Evolutionary conservation across 768 basidiomycete genomes (phyloP).

Genomic region (Suillus luteus): DNA sequence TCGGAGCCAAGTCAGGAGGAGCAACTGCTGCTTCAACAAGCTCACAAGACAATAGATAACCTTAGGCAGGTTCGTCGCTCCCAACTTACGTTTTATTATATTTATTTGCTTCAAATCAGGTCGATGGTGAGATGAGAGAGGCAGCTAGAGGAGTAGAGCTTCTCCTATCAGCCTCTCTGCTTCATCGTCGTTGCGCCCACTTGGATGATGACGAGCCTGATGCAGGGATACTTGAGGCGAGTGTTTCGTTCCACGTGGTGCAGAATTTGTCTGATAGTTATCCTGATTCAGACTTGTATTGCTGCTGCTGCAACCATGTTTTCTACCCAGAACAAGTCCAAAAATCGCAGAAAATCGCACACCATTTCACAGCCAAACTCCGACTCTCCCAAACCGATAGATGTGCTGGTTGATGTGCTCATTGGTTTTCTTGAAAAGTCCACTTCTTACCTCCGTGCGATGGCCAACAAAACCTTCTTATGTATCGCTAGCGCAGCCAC

Average conservation of each 20-base stretch:
- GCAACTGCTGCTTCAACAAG: conserved; percentile 44
- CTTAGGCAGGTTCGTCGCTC: conserved; percentile 45
- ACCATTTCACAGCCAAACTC: conserved; percentile 31
- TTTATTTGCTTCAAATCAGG: conserved; percentile 13
- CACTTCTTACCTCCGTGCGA: conserved; percentile 74
- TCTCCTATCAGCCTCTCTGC: conserved; percentile 65
- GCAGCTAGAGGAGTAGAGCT: conserved; percentile 67
- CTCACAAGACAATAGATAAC: conserved; percentile 41
- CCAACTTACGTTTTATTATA: background rate
- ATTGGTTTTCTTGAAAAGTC: conserved; percentile 88
- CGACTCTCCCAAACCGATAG: conserved; percentile 62
- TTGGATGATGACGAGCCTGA: conserved; percentile 50
- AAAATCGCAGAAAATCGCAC: conserved; percentile 43
- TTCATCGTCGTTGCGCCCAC: conserved; percentile 72
- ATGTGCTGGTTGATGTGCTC: conserved; percentile 84
- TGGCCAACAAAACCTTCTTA: conserved; percentile 81
- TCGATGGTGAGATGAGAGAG: conserved; percentile 20
- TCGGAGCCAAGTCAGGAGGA: conserved; percentile 60
- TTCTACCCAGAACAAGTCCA: conserved; percentile 36
- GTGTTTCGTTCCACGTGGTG: conserved; percentile 12
- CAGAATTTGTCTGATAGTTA: background rate
- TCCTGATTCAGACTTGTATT: conserved; percentile 52
- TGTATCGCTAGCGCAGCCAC: conserved; percentile 67
- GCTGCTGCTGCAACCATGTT: conserved; percentile 62
- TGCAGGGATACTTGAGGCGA: conserved; percentile 63